A percentile compares a stretch with the other conserved stretches of the same genome.
These are phyloP conservation scores for Plenodomus biglobosus DNA, from an alignment of 2,329 filamentous ascomycete genomes.

Conservation along the genomic window DNA sequence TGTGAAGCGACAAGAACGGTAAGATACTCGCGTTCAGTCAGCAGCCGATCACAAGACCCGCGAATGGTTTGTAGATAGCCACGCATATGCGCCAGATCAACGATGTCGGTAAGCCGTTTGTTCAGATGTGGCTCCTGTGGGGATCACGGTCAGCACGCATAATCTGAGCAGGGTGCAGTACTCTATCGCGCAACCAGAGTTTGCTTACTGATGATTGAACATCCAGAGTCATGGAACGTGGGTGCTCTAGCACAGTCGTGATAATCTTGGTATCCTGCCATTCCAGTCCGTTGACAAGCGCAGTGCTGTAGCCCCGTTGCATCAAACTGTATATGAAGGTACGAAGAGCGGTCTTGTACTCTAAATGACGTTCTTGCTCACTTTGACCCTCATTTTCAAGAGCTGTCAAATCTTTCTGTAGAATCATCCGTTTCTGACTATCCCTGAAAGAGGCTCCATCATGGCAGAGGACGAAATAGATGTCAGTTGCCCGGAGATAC, in stretches of 20 bases:
- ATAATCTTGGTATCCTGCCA: conserved; percentile 65
- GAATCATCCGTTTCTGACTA: conserved; percentile 20
- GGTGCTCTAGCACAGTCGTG: conserved; percentile 24
- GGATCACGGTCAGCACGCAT: conserved; percentile 1
- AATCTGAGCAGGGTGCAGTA: background rate
- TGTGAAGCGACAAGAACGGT: conserved; percentile 37
- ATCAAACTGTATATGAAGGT: conserved; percentile 60
- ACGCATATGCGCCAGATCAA: conserved; percentile 19
- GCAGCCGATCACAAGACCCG: conserved; percentile 17
- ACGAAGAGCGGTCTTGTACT: conserved; percentile 42
- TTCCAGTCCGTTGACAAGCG: conserved; percentile 64
- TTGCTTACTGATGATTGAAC: conserved; percentile 21
- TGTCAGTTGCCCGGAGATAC: conserved; percentile 57
- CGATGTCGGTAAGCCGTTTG: conserved; percentile 10
- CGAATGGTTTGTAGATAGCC: conserved; percentile 23
- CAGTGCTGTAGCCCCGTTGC: conserved; percentile 60
- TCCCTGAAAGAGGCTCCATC: conserved; percentile 55
- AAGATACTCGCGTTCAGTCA: conserved; percentile 42
- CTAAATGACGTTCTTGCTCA: conserved; percentile 21
- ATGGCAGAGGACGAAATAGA: conserved; percentile 70
- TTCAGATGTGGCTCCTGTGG: conserved; percentile 6
- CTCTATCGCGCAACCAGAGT: background rate
- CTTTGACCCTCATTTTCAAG: conserved; percentile 21
- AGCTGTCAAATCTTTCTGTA: conserved; percentile 20
- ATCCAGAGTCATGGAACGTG: conserved; percentile 19